phyloP scores from a whole-genome alignment of 2,329 filamentous ascomycete species.

The Phialemoniopsis sp. region DNA sequence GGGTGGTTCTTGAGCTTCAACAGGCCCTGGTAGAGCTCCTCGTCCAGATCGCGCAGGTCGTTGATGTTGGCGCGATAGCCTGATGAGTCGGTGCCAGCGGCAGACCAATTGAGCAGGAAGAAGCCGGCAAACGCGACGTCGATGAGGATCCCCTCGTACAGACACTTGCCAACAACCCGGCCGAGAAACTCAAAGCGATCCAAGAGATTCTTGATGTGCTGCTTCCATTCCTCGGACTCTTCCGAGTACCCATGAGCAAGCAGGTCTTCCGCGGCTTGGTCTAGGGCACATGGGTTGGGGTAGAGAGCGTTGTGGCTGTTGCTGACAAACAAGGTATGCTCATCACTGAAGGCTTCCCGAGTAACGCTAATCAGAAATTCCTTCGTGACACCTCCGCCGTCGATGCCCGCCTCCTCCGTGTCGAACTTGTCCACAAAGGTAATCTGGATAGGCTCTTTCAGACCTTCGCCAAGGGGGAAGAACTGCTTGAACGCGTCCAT shows the following conservation, averaged over 20 bases:
- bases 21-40: slow-evolving; percentile 84
- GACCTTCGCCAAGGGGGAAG: slow-evolving; percentile 70
- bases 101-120: slow-evolving; percentile 92
- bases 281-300: slow-evolving; percentile 76
- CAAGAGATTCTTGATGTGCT: slow-evolving; percentile 56
- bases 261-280: slow-evolving; percentile 61
- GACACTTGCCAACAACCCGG: slow-evolving; percentile 88
- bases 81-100: slow-evolving; percentile 44
- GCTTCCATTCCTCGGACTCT: slow-evolving; percentile 50
- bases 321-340: slow-evolving; percentile 67
- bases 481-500: slow-evolving; percentile 83
- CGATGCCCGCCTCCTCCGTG: slow-evolving; percentile 84
- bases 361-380: slow-evolving; percentile 92
- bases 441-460: slow-evolving; percentile 96
- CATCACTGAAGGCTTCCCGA: slow-evolving; percentile 70
- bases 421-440: slow-evolving; percentile 93
- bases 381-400: slow-evolving; percentile 95
- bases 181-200: slow-evolving; percentile 87
- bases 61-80: slow-evolving; percentile 90
- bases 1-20: slow-evolving; percentile 78
- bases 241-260: slow-evolving; percentile 47
- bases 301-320: slow-evolving; percentile 86
- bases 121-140: slow-evolving; percentile 93
- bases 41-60: slow-evolving; percentile 87
- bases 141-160: slow-evolving; percentile 94